phyloP scores from a whole-genome alignment of 2,329 filamentous ascomycete species.

The Lachnellula occidentalis region DNA sequence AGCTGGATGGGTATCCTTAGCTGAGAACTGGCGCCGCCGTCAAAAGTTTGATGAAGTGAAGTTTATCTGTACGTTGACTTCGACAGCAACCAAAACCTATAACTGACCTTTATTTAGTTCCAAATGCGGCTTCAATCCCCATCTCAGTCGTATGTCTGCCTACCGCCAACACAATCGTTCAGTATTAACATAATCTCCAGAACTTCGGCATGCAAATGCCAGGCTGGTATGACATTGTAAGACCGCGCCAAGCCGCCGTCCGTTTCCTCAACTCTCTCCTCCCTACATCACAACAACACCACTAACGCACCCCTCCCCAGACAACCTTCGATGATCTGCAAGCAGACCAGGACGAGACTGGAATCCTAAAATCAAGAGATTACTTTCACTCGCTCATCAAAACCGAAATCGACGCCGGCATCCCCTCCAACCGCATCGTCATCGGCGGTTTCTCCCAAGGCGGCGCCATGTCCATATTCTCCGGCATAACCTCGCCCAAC shows the following conservation, averaged over 20 bases:
- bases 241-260: constrained; percentile 24
- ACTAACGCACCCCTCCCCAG: constrained; percentile 21
- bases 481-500: constrained; percentile 64
- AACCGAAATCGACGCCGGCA: constrained; percentile 72
- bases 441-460: constrained; percentile 84
- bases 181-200: constrained; percentile 35
- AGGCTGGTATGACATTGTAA: constrained; percentile 79
- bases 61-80: constrained; percentile 56
- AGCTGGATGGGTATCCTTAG: constrained; percentile 72
- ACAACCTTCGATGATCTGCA: constrained; percentile 41
- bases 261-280: constrained; percentile 10
- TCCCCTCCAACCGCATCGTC: constrained; percentile 76
- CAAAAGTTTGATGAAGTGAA: constrained; percentile 82
- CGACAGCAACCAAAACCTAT: not conserved
- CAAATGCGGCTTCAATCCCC: constrained; percentile 80
- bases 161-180: not conserved
- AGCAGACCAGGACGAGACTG: constrained; percentile 59
- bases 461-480: constrained; percentile 78
- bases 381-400: constrained; percentile 78
- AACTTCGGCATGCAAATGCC: constrained; percentile 77
- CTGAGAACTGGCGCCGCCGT: constrained; percentile 79
- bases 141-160: constrained; percentile 61
- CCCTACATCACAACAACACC: not conserved
- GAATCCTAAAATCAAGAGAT: constrained; percentile 66
- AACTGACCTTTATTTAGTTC: constrained; percentile 41